These are phyloP conservation scores for Cercospora sp. DNA, from an alignment of 2,329 filamentous ascomycete species.

Conservation along the genomic window DNA sequence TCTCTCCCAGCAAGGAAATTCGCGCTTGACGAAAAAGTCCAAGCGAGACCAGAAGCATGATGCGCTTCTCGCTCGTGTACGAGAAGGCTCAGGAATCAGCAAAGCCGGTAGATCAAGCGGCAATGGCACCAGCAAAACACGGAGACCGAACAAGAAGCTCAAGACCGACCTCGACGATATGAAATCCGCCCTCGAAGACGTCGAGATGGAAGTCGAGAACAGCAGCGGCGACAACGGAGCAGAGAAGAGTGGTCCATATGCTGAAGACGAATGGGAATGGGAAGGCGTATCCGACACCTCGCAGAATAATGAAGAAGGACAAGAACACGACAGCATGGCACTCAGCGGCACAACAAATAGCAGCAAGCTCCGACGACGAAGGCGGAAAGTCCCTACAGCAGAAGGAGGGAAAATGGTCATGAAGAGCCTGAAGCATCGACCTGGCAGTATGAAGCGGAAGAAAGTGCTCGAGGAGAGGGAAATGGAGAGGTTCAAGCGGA, in stretches of 20 bases:
- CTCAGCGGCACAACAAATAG: background rate
- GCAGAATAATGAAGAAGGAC: background rate
- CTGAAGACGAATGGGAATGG: constrained; percentile 21
- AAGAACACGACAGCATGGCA: background rate
- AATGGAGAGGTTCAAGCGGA: constrained; percentile 79
- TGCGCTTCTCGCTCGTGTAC: constrained; percentile 59
- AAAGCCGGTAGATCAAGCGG: constrained; percentile 53
- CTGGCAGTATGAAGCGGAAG: constrained; percentile 80
- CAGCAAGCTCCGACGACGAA: background rate
- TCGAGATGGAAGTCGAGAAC: constrained; percentile 40
- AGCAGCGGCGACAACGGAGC: constrained; percentile 33
- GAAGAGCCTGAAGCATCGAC: constrained; percentile 71
- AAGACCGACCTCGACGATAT: constrained; percentile 72
- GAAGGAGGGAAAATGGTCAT: constrained; percentile 67
- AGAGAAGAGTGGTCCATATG: constrained; percentile 7
- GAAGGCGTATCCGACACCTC: constrained; percentile 22
- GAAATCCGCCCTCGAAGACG: constrained; percentile 68
- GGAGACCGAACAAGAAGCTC: constrained; percentile 74
- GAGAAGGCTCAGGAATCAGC: constrained; percentile 61
- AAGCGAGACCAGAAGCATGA: constrained; percentile 82
- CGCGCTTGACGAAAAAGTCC: constrained; percentile 68
- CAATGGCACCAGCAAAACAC: constrained; percentile 40
- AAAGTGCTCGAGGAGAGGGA: constrained; percentile 77
- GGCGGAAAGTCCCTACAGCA: constrained; percentile 28
- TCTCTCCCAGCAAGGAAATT: constrained; percentile 32